phyloP scores from a whole-genome alignment of 2,329 filamentous ascomycete species.

The Alternaria consortialis region DNA sequence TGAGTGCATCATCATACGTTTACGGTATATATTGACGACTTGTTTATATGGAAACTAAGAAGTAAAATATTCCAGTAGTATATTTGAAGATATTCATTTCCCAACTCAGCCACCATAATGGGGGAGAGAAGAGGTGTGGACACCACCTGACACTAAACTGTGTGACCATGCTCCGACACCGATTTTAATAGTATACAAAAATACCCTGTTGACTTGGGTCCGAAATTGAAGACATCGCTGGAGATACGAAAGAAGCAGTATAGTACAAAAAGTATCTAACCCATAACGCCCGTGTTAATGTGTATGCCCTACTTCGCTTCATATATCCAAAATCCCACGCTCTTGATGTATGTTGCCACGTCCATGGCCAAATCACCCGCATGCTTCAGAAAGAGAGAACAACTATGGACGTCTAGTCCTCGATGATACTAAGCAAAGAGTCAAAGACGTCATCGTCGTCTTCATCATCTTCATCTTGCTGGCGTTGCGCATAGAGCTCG shows the following conservation, averaged over 20 bases:
- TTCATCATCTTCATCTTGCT: conserved; percentile 19
- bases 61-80: not conserved
- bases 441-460: conserved; percentile 35
- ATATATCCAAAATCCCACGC: not conserved
- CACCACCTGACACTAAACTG: not conserved
- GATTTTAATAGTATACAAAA: conserved; percentile 20
- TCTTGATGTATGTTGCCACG: not conserved
- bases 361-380: not conserved
- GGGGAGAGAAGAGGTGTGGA: not conserved
- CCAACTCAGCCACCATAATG: not conserved
- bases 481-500: conserved; percentile 16
- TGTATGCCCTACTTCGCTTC: not conserved
- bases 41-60: not conserved
- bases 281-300: not conserved
- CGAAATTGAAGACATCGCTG: conserved; percentile 4
- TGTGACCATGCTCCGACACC: not conserved
- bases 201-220: not conserved
- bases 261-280: not conserved
- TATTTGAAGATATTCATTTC: not conserved
- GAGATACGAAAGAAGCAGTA: conserved; percentile 2
- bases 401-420: conserved; percentile 15
- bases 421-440: conserved; percentile 31
- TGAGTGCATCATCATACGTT: not conserved
- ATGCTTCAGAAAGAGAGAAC: not conserved
- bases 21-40: not conserved